A percentile compares a stretch with the other conserved stretches of the same genome.
These are phyloP conservation scores for Populus simonii DNA, from an alignment of 345 rosid species.

Conservation along the genomic window DNA sequence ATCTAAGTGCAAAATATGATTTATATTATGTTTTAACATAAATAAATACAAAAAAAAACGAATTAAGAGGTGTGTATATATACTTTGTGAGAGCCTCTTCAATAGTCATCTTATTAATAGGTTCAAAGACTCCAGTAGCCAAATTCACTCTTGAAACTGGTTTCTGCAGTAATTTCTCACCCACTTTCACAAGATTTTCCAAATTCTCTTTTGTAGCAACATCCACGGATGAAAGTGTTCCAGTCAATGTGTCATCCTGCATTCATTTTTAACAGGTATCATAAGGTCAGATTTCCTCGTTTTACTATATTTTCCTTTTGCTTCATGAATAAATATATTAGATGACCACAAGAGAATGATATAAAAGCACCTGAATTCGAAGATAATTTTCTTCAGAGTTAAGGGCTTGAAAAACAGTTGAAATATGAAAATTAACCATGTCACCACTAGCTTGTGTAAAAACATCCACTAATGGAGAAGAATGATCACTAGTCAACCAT, in stretches of 20 bases:
- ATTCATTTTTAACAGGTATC: too few relatives aligned
- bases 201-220: conserved; percentile 43
- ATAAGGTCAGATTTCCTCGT: too few relatives aligned
- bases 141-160: conserved; percentile 48
- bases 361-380: conserved; percentile 39
- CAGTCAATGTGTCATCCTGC: conserved; percentile 39
- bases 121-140: conserved; percentile 41
- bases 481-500: conserved; percentile 48
- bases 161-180: conserved; percentile 51
- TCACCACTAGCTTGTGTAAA: conserved; percentile 61
- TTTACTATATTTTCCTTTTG: too few relatives aligned
- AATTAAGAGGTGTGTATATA: too few relatives aligned
- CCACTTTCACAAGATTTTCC: conserved; percentile 39
- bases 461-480: conserved; percentile 54
- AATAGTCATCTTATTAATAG: conserved; percentile 36
- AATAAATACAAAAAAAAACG: too few relatives aligned
- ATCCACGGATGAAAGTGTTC: conserved; percentile 52
- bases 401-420: conserved; percentile 47
- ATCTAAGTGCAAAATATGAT: too few relatives aligned
- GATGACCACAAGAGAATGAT: too few relatives aligned
- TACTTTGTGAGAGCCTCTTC: conserved; percentile 56
- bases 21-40: too few relatives aligned
- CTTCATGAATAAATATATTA: too few relatives aligned
- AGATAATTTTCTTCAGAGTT: conserved; percentile 44
- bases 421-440: conserved; percentile 60